Base-by-base conservation (phyloP, 225 moss, liverwort and hornwort genomes). In the Physcomitrellopsis africana region DNA sequence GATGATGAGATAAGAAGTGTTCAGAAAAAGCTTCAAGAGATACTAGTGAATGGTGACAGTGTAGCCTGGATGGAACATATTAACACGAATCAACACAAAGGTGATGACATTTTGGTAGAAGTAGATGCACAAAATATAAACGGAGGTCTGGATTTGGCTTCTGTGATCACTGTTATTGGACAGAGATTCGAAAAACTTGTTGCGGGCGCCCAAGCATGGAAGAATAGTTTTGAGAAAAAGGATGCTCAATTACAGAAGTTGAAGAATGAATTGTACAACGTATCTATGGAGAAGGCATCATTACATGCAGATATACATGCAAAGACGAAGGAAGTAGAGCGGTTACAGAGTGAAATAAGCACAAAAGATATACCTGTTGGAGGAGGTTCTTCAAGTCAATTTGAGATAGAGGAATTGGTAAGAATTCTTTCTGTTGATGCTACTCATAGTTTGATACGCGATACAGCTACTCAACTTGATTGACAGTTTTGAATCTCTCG, bases 391-490 rank as follows among this genome's bases (percentile, higher is more conserved):
- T 59, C 74, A 72, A 68, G 51, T 15, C 86, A 85, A 79, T 81
- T 75, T 71, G 86, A 85, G 77, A 88, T 95, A 63, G 89, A 94
- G 65, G 90, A 90, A 81, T 86, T 92, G 87, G 90, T 79, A 79
- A 79, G 74, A 49, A 41, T 47, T 51, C 60, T 16, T 63, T 26
- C 45, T 51, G n/a, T 47, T n/a, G 64, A 20, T 63, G 0, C 53
- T 72, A 57, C 58, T 72, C 56, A 41, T 24, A 63, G 37, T 64
- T 64, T 68, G 58, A 76, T 82, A 41, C 32, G 24, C 41, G 15
- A 11, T 65, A 47, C 37, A 10, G 51, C 72, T 72, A 70, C 22
- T 32, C 23, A n/a, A 13, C 43, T 49, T 61, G 55, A 12, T 32
- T 22, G 49, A 51, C 49, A 24, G 43, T 70, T 65, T 37, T 37